Evolutionary conservation across 371 early-diverging fungal genomes (phyloP).

Genomic region (Enteropsectra breve): DNA sequence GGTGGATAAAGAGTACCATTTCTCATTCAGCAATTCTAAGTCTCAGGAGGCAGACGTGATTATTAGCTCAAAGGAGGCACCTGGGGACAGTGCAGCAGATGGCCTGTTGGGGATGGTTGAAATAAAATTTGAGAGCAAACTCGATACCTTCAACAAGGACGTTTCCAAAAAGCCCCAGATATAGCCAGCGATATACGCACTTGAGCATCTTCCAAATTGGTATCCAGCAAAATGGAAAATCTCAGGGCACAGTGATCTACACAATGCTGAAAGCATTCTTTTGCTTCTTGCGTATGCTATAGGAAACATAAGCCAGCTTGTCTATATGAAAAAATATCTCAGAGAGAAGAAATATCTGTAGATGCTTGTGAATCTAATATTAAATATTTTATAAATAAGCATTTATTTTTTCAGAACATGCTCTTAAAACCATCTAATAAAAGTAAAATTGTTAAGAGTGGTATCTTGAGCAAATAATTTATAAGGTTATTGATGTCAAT

Average conservation of each 20-base stretch:
- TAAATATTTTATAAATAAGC: neutral
- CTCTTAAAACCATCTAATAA: neutral
- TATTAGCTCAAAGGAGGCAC: slow-evolving; percentile 22
- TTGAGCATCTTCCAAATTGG: slow-evolving; percentile 48
- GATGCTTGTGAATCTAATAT: no score
- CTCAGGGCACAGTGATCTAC: slow-evolving; percentile 42
- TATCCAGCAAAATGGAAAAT: slow-evolving; percentile 31
- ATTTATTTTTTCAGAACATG: slow-evolving; percentile 4
- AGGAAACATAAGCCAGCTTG: slow-evolving; percentile 45
- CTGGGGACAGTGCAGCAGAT: slow-evolving; percentile 13
- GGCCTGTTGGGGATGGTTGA: slow-evolving; percentile 11
- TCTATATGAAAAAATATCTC: slow-evolving; percentile 56
- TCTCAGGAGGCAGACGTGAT: slow-evolving; percentile 42
- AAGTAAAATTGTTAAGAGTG: neutral
- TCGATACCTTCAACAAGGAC: slow-evolving; percentile 59
- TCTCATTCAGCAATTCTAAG: slow-evolving; percentile 51
- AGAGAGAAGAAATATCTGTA: slow-evolving; percentile 58
- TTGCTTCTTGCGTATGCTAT: slow-evolving; percentile 50
- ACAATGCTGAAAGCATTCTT: slow-evolving; percentile 46
- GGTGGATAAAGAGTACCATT: slow-evolving; percentile 36
- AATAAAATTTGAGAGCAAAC: slow-evolving; percentile 31
- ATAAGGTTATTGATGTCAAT: no score
- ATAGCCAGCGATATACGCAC: slow-evolving; percentile 54
- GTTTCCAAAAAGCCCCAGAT: slow-evolving; percentile 52
- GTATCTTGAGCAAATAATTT: neutral